Conservation (phyloP, 257 asterid species). For the Craterostigma plantagineum region DNA sequence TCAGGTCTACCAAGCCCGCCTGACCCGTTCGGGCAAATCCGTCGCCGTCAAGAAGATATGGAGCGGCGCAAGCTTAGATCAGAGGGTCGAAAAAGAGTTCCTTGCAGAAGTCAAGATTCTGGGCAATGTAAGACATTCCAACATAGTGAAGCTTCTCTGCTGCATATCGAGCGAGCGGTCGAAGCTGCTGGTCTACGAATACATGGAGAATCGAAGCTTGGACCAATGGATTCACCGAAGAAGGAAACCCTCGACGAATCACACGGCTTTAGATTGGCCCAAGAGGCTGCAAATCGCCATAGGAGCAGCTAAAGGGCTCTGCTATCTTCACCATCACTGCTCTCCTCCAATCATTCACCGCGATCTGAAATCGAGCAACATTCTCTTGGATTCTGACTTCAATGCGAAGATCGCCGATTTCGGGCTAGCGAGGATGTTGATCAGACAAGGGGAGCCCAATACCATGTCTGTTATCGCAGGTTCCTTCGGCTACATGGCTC, state of each 20-base stretch:
- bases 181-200: slow-evolving; percentile 64
- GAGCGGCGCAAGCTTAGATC: slow-evolving; percentile 24
- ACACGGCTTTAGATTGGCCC: slow-evolving; percentile 29
- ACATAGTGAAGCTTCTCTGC: slow-evolving; percentile 67
- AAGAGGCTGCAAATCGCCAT: slow-evolving; percentile 35
- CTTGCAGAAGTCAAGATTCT: slow-evolving; percentile 52
- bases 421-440: slow-evolving; percentile 32
- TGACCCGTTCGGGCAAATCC: slow-evolving; percentile 18
- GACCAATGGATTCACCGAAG: slow-evolving; percentile 61
- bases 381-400: slow-evolving; percentile 25
- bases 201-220: slow-evolving; percentile 61
- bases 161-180: slow-evolving; percentile 42
- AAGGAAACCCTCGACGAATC: slow-evolving; percentile 13
- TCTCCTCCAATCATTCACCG: slow-evolving; percentile 34
- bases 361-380: slow-evolving; percentile 34
- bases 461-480: slow-evolving; percentile 42
- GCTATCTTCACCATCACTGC: slow-evolving; percentile 41
- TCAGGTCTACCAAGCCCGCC: slow-evolving; percentile 48
- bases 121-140: slow-evolving; percentile 52
- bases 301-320: slow-evolving; percentile 40
- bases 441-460: slow-evolving; percentile 26
- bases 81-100: slow-evolving; percentile 44
- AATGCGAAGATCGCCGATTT: slow-evolving; percentile 49
- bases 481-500: slow-evolving; percentile 47
- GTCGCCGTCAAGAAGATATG: slow-evolving; percentile 75